Base-by-base conservation (phyloP, 2,329 filamentous ascomycete genomes). In the Penicillium sp. region DNA sequence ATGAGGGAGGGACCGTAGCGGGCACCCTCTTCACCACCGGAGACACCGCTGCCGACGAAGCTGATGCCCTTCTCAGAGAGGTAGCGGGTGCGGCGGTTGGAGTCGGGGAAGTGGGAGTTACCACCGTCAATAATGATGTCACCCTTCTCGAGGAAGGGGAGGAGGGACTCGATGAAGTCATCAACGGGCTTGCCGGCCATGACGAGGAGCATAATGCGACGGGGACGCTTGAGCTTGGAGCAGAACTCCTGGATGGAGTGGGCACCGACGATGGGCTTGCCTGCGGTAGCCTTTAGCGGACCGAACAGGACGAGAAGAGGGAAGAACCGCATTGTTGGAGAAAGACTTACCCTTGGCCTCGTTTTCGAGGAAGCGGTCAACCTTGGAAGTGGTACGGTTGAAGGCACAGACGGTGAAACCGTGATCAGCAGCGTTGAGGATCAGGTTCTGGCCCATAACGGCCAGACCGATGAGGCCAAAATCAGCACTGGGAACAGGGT, bases 51-150 rank as follows among this genome's bases (percentile, higher is more conserved):
- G 70, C 93, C 93, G 72, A 98, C 91, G 72, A 95, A 98, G 69
- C 87, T 86, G 75, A 98, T 88, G 66, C 89, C 88, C 86, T 97
- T 97, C 67, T 72, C 65, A 44, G 78, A 75, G 56, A 97, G 84
- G 80, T 96, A 95, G 76, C 88, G 80, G 74, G 89, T 91, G 70
- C 93, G 89, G 77, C 93, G 90, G 85, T 96, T 97, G 78, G 89
- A 92, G 79, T 97, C 93, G 70, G 93, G 93, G 84, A 88, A 98
- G 81, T 97, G 93, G 61, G 92, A 97, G 87, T 98, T 97, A 68
- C 90, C 93, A 73, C 93, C 93, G 71, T 98, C 93, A 68, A 98
- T 97, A 81, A 98, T 95, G 82, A 98, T 96, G 74, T 98, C 93
- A 62, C 89, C 91, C 68, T 82, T 72, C 72, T 90, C 86, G 59